Evolutionary conservation across 345 rosid genomes (phyloP), one percentile per base, ranked within the genome.

Genomic region (Angophora floribunda): DNA sequence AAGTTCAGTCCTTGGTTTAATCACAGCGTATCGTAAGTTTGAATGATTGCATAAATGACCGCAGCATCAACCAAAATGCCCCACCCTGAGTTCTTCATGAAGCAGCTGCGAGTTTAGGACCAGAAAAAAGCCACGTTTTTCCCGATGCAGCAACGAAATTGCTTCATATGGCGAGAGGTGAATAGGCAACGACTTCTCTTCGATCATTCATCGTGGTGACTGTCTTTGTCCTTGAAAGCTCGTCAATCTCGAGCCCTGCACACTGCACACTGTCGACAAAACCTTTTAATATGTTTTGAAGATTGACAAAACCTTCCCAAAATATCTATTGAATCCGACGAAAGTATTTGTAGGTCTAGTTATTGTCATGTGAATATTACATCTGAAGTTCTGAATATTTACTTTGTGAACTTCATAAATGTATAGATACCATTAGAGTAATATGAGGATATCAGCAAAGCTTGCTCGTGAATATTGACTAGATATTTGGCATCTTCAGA

Each of bases 391-490:
- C 0, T 21, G 28, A 55, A 55, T 55, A 55, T 55, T 55, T 55
- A 55, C 61, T 55, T 55, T 0, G 13, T 55, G 28, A 28, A 55
- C 61, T 55, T 55, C 28, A 55, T 55, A 55, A 55, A 22, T 55
- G 61, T 11, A 55, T 55, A 28, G 61, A 55, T 55, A 55, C 9
- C 61, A 55, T 55, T 55, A 55, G 61, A 55, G 28, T 9, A 8
- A 55, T 55, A 55, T 4, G 12, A 9, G 61, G 61, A 55, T 55
- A 55, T 55, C 0, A 22, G 0, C 13, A 9, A 0, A 55, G 28
- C 61, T 55, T 55, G 61, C 61, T 55, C 0, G 61, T 21, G 61
- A 55, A 55, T 55, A 22, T 55, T 22, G 28, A 55, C 61, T 21
- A 22, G 28, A 55, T 55, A 12, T 55, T 55, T 26, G 61, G 61